phyloP scores from a whole-genome alignment of 805 yeast genomes.

The Candida ficus region DNA sequence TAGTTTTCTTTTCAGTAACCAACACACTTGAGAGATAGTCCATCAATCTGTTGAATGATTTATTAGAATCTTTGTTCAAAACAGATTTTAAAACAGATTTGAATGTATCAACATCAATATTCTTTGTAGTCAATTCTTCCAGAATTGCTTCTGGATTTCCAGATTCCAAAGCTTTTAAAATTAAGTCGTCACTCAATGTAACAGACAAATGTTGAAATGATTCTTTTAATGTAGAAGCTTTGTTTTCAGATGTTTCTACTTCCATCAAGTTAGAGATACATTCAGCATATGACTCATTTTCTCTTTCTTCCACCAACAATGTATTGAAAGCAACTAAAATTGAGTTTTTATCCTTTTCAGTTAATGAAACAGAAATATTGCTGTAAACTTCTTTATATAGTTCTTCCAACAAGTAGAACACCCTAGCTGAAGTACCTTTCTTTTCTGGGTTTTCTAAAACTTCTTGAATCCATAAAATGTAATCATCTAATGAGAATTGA shows the following conservation, averaged over 20 bases:
- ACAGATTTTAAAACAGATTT: not conserved
- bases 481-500: slow-evolving; percentile 47
- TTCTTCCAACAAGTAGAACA: slow-evolving; percentile 27
- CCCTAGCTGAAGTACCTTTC: slow-evolving; percentile 12
- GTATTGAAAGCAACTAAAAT: slow-evolving; percentile 37
- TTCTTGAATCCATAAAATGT: slow-evolving; percentile 30
- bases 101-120: not conserved
- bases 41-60: not conserved
- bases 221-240: slow-evolving; percentile 1
- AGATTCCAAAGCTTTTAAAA: not conserved
- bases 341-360: slow-evolving; percentile 26
- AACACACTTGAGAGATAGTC: not conserved
- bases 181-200: not conserved
- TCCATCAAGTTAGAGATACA: slow-evolving; percentile 11
- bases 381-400: slow-evolving; percentile 46
- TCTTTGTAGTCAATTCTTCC: not conserved
- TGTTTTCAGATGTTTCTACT: not conserved
- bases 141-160: not conserved
- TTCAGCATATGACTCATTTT: slow-evolving; percentile 12
- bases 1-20: slow-evolving; percentile 14
- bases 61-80: not conserved
- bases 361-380: slow-evolving; percentile 37
- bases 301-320: slow-evolving; percentile 18
- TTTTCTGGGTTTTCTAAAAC: slow-evolving; percentile 20
- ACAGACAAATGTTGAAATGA: slow-evolving; percentile 12